Evolutionary conservation across 2,329 filamentous ascomycete genomes (phyloP).

Genomic region (Chrysoporthe deuterocubensis): DNA sequence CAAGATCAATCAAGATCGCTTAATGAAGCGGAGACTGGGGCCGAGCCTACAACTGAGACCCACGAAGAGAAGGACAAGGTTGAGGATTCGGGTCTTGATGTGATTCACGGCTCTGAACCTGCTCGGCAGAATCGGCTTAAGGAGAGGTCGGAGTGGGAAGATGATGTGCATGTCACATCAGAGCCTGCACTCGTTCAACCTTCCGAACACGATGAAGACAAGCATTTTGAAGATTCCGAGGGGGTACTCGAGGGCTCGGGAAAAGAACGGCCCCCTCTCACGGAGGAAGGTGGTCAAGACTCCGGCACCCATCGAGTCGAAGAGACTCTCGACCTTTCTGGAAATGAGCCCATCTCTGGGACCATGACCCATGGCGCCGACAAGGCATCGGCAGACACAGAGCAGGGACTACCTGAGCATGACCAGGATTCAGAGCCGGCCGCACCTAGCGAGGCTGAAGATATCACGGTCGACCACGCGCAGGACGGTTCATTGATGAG

Average conservation of each 20-base stretch:
- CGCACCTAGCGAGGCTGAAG: background rate
- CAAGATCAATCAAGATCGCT: background rate
- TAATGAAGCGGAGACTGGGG: background rate
- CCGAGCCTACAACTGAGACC: background rate
- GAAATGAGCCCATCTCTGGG: conserved; percentile 26
- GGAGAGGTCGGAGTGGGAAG: background rate
- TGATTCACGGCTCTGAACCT: background rate
- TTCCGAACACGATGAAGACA: background rate
- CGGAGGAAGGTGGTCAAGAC: conserved; percentile 8
- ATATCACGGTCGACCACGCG: background rate
- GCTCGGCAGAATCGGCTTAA: background rate
- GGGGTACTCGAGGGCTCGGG: conserved; percentile 16
- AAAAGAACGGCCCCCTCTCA: conserved; percentile 17
- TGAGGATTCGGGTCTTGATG: background rate
- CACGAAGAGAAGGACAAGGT: background rate
- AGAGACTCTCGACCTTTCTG: conserved; percentile 25
- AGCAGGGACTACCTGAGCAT: background rate
- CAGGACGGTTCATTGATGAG: background rate
- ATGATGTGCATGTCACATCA: background rate
- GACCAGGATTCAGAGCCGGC: background rate
- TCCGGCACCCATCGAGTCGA: conserved; percentile 16
- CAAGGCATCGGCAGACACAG: background rate
- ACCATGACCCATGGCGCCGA: conserved; percentile 30
- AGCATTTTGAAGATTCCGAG: background rate
- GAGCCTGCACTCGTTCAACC: background rate